Percentiles rank a stretch among this genome's conserved stretches.
These are phyloP conservation scores for Fusarium armeniacum DNA, from an alignment of 2,329 filamentous ascomycete genomes.

Conservation along the genomic window DNA sequence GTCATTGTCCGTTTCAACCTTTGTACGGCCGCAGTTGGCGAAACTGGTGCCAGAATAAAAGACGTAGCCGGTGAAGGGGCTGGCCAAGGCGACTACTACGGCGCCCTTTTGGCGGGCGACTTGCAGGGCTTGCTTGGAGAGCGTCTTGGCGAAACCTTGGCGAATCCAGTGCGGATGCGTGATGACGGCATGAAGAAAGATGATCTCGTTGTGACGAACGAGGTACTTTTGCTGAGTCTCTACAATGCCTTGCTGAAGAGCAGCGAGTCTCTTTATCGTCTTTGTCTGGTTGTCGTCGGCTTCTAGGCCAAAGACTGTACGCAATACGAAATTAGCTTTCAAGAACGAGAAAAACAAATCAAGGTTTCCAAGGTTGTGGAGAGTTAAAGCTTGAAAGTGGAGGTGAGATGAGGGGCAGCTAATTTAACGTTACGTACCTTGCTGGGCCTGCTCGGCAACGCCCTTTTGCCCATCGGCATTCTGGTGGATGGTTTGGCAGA, in stretches of 20 bases:
- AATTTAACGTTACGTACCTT: slow-evolving; percentile 20
- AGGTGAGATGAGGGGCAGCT: slow-evolving; percentile 1
- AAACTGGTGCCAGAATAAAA: slow-evolving; percentile 42
- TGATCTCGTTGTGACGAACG: slow-evolving; percentile 27
- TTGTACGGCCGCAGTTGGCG: slow-evolving; percentile 41
- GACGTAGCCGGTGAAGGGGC: slow-evolving; percentile 42
- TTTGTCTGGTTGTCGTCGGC: slow-evolving; percentile 23
- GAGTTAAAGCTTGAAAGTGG: not conserved
- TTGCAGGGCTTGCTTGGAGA: slow-evolving; percentile 37
- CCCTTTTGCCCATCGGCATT: slow-evolving; percentile 25
- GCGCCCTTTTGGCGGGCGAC: slow-evolving; percentile 35
- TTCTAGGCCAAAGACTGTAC: slow-evolving; percentile 22
- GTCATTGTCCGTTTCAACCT: slow-evolving; percentile 37
- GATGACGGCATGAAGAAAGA: slow-evolving; percentile 46
- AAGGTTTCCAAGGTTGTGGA: not conserved
- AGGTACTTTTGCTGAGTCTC: slow-evolving; percentile 42
- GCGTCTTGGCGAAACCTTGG: slow-evolving; percentile 42
- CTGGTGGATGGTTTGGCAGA: slow-evolving; percentile 33
- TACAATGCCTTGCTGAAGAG: slow-evolving; percentile 35
- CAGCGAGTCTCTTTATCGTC: slow-evolving; percentile 33
- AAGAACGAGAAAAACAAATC: not conserved
- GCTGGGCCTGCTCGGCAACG: slow-evolving; percentile 30
- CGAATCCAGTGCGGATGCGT: slow-evolving; percentile 42
- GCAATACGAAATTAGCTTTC: not conserved
- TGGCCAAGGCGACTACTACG: slow-evolving; percentile 31